phyloP scores from a whole-genome alignment of 768 basidiomycete species.

The Neoboletus brunneissimus region DNA sequence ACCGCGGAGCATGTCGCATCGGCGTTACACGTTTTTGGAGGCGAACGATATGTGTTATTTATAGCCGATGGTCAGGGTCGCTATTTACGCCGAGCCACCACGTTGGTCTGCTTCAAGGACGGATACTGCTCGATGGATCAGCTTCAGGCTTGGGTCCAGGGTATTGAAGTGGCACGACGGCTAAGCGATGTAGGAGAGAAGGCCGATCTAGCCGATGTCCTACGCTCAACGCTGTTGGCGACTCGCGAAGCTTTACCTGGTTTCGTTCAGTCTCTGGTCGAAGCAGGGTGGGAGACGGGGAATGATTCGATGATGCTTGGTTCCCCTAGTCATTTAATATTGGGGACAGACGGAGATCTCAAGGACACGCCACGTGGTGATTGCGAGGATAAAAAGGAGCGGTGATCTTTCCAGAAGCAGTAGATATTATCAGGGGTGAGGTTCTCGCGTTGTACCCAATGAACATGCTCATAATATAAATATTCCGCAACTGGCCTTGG shows the following conservation, averaged over 20 bases:
- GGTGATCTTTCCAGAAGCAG: constrained; percentile 9
- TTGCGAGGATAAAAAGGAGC: constrained; percentile 16
- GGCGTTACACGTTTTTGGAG: constrained; percentile 40
- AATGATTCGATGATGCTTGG: constrained; percentile 33
- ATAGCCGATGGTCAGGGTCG: constrained; percentile 24
- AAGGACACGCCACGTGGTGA: neutral
- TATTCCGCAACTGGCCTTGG: too few relatives aligned
- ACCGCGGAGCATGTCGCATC: constrained; percentile 16
- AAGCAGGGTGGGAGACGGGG: constrained; percentile 39
- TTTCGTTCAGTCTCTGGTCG: constrained; percentile 18
- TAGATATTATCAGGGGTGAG: neutral
- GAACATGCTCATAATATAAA: neutral
- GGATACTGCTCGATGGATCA: constrained; percentile 47
- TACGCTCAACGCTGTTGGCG: constrained; percentile 10
- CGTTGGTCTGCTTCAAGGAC: constrained; percentile 51
- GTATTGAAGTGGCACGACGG: constrained; percentile 17
- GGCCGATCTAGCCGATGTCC: constrained; percentile 5
- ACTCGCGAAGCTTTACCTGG: constrained; percentile 12
- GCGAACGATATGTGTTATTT: constrained; percentile 55
- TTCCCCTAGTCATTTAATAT: constrained; percentile 23
- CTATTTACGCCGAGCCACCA: neutral
- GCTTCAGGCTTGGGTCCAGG: constrained; percentile 52
- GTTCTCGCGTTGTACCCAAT: neutral
- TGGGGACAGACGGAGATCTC: constrained; percentile 8
- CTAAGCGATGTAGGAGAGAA: neutral